These are phyloP conservation scores for Erysimum cheiri DNA, from an alignment of 441 rosid species.

Conservation along the genomic window DNA sequence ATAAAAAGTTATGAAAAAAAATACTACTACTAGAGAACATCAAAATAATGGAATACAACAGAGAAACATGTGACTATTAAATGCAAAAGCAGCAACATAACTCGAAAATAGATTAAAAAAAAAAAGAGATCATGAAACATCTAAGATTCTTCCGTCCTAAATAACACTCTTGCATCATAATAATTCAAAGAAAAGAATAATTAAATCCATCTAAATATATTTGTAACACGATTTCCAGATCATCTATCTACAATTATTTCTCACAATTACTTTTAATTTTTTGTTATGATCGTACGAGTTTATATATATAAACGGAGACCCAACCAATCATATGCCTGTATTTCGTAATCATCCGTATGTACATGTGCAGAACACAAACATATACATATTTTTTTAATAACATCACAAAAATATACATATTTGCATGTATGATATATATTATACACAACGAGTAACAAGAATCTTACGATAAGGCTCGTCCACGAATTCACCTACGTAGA, in stretches of 20 bases:
- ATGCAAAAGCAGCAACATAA: conserved; percentile 39
- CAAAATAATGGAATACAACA: conserved; percentile 29
- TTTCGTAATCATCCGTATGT: conserved; percentile 3
- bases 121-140: conserved; percentile 21
- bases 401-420: too few species aligned
- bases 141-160: conserved; percentile 37
- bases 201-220: conserved; percentile 23
- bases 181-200: conserved; percentile 16
- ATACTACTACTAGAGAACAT: not conserved
- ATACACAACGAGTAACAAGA: too few species aligned
- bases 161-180: conserved; percentile 32
- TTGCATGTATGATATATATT: too few species aligned
- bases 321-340: conserved; percentile 32
- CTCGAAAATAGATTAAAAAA: conserved; percentile 8
- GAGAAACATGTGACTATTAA: conserved; percentile 44
- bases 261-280: not conserved
- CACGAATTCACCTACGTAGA: too few species aligned
- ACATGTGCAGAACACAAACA: conserved; percentile 25
- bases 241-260: conserved; percentile 32
- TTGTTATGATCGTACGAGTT: conserved; percentile 16
- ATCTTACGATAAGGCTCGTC: too few species aligned
- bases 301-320: not conserved
- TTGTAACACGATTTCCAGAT: conserved; percentile 35
- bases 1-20: conserved; percentile 7
- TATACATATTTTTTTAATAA: too few species aligned